Base-by-base conservation (phyloP, 805 yeast species). In the Wickerhamiella allomyrinae region DNA sequence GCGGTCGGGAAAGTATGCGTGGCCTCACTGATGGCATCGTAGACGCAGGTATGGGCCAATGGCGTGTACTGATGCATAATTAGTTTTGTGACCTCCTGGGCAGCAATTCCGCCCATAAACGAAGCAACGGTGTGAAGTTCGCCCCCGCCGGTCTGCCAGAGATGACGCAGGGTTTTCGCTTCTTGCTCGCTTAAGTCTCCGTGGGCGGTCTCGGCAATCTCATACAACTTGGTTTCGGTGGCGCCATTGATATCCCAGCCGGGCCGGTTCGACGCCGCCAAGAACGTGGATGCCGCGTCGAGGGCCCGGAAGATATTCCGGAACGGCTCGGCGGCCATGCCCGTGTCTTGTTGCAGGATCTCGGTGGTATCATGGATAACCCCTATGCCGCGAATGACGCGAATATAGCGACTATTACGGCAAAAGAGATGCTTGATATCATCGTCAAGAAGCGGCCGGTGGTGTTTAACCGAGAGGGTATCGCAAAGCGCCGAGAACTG, bases 31-130 rank as follows among this genome's bases (percentile, higher is more conserved):
- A 79, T 63, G 1, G 94, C 95, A 56, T 87, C 91, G 57, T 74
- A 86, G 0, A 79, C 68, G 42, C 79, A 63, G 7, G 77, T 61
- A 51, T 84, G 81, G 48, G 78, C 77, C 34, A 85, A 52, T 1
- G 96, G 93, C 5, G 79, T 67, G 50, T 84, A 86, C 58, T 89
- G 97, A 29, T 72, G 70, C 2, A 94, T 84, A 20, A 82, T 51
- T 3, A 73, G 46, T 60, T 91, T 89, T 40, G 84, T 66, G 4
- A 73, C 76, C 56, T 89, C 98, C 56, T 89, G 95, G 3, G 85
- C 78, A 0, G 75, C 86, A 10, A 87, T 64, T 0, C 95, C 97
- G 2, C 95, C 97, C 49, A 83, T 63, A 3, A 84, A 59, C 4
- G 94, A 68, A 17, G 79, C 62, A 13, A 74, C 67, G 50, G 79